These are phyloP conservation scores for Zoysia japonica DNA, from an alignment of 176 grass and related monocot genomes.

Conservation along the genomic window DNA sequence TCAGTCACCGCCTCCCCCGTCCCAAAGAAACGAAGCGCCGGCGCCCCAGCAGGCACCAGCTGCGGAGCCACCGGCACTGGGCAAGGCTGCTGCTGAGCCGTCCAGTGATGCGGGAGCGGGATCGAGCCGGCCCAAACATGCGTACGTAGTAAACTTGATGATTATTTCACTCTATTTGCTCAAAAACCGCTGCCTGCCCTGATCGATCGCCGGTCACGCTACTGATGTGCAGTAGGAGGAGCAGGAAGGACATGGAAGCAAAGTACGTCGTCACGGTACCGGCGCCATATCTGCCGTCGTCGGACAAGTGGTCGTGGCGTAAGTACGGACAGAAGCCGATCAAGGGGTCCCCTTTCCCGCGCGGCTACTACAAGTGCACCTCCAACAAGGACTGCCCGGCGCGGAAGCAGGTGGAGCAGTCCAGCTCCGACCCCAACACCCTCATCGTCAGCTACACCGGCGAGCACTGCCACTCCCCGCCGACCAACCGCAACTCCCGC, in stretches of 20 bases:
- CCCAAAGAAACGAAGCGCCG: not conserved
- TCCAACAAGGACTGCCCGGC: slow-evolving; percentile 54
- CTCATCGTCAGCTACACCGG: slow-evolving; percentile 74
- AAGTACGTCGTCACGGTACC: not conserved
- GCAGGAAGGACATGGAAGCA: not conserved
- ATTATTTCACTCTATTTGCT: too few species aligned
- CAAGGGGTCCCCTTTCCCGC: slow-evolving; percentile 84
- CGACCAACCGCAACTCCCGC: slow-evolving; percentile 64
- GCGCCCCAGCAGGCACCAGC: not conserved
- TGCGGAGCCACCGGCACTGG: too few species aligned
- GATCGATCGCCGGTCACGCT: too few species aligned
- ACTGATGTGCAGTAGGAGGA: not conserved
- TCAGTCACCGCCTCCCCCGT: not conserved
- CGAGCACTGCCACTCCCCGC: slow-evolving; percentile 60
- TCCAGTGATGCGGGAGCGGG: not conserved
- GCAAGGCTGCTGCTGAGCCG: not conserved
- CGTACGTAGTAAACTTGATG: too few species aligned
- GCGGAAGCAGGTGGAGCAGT: slow-evolving; percentile 74
- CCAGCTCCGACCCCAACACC: slow-evolving; percentile 41
- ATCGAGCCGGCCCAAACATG: slow-evolving; percentile 34
- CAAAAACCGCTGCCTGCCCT: too few species aligned
- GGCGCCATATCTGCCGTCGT: too few species aligned
- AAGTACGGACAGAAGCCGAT: slow-evolving; percentile 99
- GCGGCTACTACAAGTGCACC: slow-evolving; percentile 82
- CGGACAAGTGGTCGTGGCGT: slow-evolving; percentile 40